Conservation (phyloP, 208 protist species). For the Herpetomonas muscarum region DNA sequence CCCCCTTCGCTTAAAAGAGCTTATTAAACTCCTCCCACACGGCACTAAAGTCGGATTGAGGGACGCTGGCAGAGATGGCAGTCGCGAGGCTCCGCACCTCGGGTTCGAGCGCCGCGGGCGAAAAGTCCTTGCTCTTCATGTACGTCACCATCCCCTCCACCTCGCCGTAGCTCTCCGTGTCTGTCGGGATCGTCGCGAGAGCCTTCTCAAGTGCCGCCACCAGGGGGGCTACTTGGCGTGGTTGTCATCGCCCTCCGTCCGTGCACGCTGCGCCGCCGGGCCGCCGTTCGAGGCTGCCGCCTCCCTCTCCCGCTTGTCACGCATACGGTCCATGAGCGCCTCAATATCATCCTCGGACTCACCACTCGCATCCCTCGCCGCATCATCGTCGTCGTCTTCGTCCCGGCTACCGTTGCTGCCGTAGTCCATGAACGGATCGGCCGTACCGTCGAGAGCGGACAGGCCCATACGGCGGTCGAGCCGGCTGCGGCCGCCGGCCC, state of each 20-base stretch:
- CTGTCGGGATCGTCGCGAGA: slow-evolving; percentile 26
- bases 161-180: slow-evolving; percentile 36
- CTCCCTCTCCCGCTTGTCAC: slow-evolving; percentile 14
- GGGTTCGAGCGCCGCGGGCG: slow-evolving; percentile 29
- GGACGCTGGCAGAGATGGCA: slow-evolving; percentile 46
- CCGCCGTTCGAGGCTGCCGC: slow-evolving; percentile 15
- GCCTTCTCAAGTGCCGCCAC: slow-evolving; percentile 35
- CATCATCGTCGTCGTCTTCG: slow-evolving; percentile 10
- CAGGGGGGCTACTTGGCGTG: slow-evolving; percentile 10
- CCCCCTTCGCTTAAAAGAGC: slow-evolving; percentile 9
- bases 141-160: slow-evolving; percentile 71
- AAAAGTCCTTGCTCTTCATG: slow-evolving; percentile 37
- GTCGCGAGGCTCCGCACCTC: slow-evolving; percentile 65
- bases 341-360: slow-evolving; percentile 17
- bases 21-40: slow-evolving; percentile 18
- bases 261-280: slow-evolving; percentile 6
- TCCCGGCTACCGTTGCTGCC: slow-evolving; percentile 19
- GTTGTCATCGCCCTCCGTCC: slow-evolving; percentile 3
- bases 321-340: slow-evolving; percentile 23
- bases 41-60: slow-evolving; percentile 27
- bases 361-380: slow-evolving; percentile 5
- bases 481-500: slow-evolving; percentile 1
- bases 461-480: slow-evolving; percentile 9
- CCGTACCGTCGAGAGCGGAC: slow-evolving; percentile 2
- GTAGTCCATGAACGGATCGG: neutral